phyloP scores from a whole-genome alignment of 129 eudicot species.

The Rutidosis leptorrhynchoides region DNA sequence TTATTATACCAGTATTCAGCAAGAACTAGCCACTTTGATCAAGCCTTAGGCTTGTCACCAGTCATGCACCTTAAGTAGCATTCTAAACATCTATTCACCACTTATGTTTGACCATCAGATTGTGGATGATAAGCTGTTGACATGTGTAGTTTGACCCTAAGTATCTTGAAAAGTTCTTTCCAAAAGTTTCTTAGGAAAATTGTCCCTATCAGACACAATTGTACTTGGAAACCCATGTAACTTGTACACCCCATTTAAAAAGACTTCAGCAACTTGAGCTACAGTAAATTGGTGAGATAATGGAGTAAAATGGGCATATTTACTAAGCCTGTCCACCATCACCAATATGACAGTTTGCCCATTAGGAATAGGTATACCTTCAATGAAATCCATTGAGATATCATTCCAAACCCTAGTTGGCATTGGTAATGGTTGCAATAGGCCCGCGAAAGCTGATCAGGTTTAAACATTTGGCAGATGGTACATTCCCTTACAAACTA shows the following conservation, averaged over 20 bases:
- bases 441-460: neutral
- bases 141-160: neutral
- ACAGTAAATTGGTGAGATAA: neutral
- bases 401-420: neutral
- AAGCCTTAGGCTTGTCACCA: too few species aligned
- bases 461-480: neutral
- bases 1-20: neutral
- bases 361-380: neutral
- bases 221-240: neutral
- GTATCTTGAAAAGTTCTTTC: neutral
- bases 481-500: neutral
- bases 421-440: neutral
- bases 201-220: neutral
- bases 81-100: neutral
- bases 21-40: neutral
- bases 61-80: neutral
- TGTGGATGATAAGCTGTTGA: neutral
- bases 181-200: neutral
- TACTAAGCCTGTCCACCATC: too few species aligned
- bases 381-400: neutral
- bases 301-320: neutral
- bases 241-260: neutral
- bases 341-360: neutral
- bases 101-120: neutral
- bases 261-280: neutral